Percentiles rank a stretch among this genome's conserved stretches.
Conservation (phyloP, 2,329 filamentous ascomycete species). For the Apiospora sp. region DNA sequence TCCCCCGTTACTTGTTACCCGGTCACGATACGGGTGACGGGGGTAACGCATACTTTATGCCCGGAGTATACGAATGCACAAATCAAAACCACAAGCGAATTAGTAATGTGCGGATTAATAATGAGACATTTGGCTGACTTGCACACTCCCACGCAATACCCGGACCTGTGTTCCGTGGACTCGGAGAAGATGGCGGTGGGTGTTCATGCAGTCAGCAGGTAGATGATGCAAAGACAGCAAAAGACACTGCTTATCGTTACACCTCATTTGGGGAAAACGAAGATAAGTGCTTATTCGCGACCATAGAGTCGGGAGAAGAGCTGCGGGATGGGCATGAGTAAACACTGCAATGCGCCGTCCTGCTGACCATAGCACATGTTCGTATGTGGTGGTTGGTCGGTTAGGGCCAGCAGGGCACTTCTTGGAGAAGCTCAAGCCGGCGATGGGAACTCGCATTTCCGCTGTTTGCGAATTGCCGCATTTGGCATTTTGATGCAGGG, state of each 20-base stretch:
- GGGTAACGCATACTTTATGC: background rate
- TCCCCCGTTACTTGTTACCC: background rate
- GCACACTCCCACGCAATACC: background rate
- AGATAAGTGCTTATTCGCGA: background rate
- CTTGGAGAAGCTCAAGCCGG: slow-evolving; percentile 6
- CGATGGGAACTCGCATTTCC: slow-evolving; percentile 1
- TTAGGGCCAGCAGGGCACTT: background rate
- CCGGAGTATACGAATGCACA: background rate
- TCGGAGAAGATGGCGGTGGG: slow-evolving; percentile 5
- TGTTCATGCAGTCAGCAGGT: slow-evolving; percentile 18
- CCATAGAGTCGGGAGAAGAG: background rate
- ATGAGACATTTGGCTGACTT: background rate
- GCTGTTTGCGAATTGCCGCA: background rate
- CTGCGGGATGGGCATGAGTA: background rate
- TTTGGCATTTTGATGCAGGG: slow-evolving; percentile 10
- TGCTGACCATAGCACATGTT: slow-evolving; percentile 14
- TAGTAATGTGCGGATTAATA: slow-evolving; percentile 12
- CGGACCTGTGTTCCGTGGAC: background rate
- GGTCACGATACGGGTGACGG: background rate
- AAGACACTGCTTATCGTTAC: slow-evolving; percentile 14
- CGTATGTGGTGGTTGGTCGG: background rate
- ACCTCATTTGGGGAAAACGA: background rate
- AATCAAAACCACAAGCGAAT: background rate
- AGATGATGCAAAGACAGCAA: background rate
- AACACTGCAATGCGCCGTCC: background rate